A percentile compares a stretch with the other conserved stretches of the same genome.
phyloP scores from a whole-genome alignment of 495 filamentous ascomycete species.

The Xylaria longipes region DNA sequence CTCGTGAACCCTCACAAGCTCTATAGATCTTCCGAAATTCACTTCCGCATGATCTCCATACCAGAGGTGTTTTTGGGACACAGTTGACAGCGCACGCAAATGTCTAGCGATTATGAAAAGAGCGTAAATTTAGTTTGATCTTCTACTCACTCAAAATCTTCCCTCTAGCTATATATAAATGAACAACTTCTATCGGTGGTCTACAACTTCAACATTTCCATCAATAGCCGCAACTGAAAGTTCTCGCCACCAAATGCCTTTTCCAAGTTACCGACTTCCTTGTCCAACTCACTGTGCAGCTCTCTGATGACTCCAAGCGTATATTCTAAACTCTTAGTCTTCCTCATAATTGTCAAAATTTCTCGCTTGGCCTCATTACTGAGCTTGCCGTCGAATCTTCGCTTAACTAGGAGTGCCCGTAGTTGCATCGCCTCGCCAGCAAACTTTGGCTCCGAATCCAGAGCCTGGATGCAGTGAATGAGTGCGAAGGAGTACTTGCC shows the following conservation, averaged over 20 bases:
- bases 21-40: too few species aligned
- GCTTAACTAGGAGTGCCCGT: neutral
- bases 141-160: neutral
- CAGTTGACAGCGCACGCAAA: neutral
- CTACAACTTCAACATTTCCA: slow-evolving; percentile 14
- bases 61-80: too few species aligned
- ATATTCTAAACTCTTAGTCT: slow-evolving; percentile 1
- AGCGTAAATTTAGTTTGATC: neutral
- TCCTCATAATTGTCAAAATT: neutral
- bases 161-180: neutral
- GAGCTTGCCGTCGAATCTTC: neutral
- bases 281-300: slow-evolving; percentile 6
- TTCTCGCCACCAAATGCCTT: slow-evolving; percentile 5
- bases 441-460: neutral
- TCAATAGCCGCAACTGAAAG: neutral
- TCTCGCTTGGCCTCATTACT: neutral
- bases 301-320: neutral
- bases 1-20: too few species aligned
- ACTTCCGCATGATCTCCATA: too few species aligned
- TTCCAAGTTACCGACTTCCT: neutral
- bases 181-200: neutral
- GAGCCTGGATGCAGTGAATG: slow-evolving; percentile 12
- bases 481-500: slow-evolving; percentile 23
- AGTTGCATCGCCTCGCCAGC: slow-evolving; percentile 6
- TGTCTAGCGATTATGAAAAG: neutral